A percentile compares a stretch with the other conserved stretches of the same genome.
phyloP scores from a whole-genome alignment of 805 yeast genomes.

The Starmerella floris region DNA sequence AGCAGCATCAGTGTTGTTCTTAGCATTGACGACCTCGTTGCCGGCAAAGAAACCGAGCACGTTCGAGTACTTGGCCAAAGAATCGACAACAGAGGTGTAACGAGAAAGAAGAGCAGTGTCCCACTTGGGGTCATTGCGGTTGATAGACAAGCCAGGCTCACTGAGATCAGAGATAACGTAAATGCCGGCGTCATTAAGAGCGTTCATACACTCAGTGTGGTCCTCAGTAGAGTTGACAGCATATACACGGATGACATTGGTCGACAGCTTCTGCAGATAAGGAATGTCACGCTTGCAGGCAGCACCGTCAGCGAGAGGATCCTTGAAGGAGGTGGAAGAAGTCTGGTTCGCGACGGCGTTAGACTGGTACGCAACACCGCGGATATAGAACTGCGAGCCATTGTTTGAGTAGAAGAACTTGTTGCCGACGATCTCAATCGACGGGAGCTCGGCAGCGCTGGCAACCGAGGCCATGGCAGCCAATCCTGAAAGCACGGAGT shows the following conservation, averaged over 20 bases:
- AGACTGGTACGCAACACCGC: conserved; percentile 81
- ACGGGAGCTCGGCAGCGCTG: conserved; percentile 30
- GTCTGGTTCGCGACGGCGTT: conserved; percentile 35
- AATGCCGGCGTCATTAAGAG: conserved; percentile 71
- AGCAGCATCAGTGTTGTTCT: conserved; percentile 72
- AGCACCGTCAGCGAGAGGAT: conserved; percentile 61
- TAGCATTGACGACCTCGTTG: conserved; percentile 84
- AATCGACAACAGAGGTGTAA: conserved; percentile 72
- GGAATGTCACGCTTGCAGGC: conserved; percentile 75
- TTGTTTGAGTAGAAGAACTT: conserved; percentile 61
- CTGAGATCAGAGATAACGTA: conserved; percentile 84
- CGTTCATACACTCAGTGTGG: conserved; percentile 68
- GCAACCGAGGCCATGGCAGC: conserved; percentile 19
- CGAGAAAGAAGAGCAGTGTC: conserved; percentile 54
- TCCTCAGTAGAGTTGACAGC: conserved; percentile 59
- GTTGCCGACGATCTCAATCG: conserved; percentile 54
- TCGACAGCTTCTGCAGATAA: conserved; percentile 49
- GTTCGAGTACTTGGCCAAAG: conserved; percentile 62
- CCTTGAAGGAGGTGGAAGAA: conserved; percentile 39
- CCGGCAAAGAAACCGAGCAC: conserved; percentile 94
- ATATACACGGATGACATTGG: conserved; percentile 76
- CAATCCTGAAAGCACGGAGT: conserved; percentile 17
- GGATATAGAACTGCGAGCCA: conserved; percentile 73
- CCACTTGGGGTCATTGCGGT: conserved; percentile 71
- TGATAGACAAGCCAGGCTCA: conserved; percentile 67